These are phyloP conservation scores for Lasiodiplodia sp. DNA, from an alignment of 2,329 filamentous ascomycete genomes.

Conservation along the genomic window DNA sequence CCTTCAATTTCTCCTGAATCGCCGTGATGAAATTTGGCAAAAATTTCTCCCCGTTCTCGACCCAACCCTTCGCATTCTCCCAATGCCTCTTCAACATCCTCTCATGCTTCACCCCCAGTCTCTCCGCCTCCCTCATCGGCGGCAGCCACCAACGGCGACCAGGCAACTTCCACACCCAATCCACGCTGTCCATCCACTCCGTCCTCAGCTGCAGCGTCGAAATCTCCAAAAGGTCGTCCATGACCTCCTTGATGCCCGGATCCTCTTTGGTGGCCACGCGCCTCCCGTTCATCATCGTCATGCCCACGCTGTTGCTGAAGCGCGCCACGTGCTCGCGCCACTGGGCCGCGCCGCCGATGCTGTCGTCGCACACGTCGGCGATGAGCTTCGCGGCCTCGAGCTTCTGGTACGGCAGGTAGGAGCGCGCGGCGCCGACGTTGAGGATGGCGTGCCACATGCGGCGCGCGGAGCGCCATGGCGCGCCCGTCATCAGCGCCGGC, in stretches of 20 bases:
- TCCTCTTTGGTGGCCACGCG: not conserved
- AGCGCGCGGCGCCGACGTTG: slow-evolving; percentile 21
- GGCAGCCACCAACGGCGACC: slow-evolving; percentile 42
- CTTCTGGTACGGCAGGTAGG: slow-evolving; percentile 30
- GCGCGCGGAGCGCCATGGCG: slow-evolving; percentile 18
- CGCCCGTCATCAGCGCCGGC: slow-evolving; percentile 1
- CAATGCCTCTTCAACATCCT: slow-evolving; percentile 39
- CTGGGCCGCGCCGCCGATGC: not conserved
- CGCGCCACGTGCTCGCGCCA: slow-evolving; percentile 11
- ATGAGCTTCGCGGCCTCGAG: slow-evolving; percentile 25
- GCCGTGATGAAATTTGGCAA: slow-evolving; percentile 19
- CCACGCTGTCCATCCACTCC: slow-evolving; percentile 52
- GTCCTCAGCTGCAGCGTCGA: not conserved
- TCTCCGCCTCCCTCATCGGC: slow-evolving; percentile 44
- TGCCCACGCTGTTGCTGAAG: slow-evolving; percentile 4
- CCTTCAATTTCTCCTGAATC: slow-evolving; percentile 14
- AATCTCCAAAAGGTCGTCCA: slow-evolving; percentile 1
- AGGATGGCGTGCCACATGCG: slow-evolving; percentile 29
- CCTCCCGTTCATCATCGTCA: slow-evolving; percentile 24
- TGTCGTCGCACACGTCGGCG: slow-evolving; percentile 2
- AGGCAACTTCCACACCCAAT: slow-evolving; percentile 51
- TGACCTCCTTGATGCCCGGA: slow-evolving; percentile 5
- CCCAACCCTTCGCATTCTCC: slow-evolving; percentile 33
- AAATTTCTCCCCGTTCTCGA: not conserved
- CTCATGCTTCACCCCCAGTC: slow-evolving; percentile 44